Base-by-base conservation (phyloP, 352 stramenopile genomes). In the Phytophthora sansomeana region DNA sequence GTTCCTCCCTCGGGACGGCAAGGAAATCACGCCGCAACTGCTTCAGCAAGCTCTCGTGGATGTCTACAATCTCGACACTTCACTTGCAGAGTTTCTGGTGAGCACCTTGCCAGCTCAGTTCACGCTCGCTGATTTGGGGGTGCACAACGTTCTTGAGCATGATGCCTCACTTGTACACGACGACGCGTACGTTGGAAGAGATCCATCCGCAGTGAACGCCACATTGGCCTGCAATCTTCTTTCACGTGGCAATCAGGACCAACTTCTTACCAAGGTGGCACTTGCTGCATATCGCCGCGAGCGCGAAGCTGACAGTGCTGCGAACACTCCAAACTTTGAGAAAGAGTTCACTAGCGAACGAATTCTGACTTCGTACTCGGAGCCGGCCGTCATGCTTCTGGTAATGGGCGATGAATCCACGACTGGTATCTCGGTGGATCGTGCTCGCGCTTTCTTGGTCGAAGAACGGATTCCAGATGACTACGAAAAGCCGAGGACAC, bases 71-170 rank as follows among this genome's bases (percentile, higher is more conserved):
- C 9, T 87, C 9, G 66, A 83, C 36, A 33, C 60, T 7, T 51
- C 68, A 3, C 52, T 85, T 17, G 66, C 72, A 9, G 32, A 73
- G 8, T 61, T 55, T 43, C 68, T 89, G 21, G 63, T 72, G 21
- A 59, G 39, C 29, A 53, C 9, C 6, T 67, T 91, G 47, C 65
- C 76, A 16, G 29, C 43, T 19, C 48, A 72, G 35, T 83, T 91
- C 44, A 80, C 81, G 14, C 71, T 93, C 9, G 67, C 79, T 0
- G 77, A 89, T 42, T 61, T 93, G 6, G 56, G 76, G 1, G 61
- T 75, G n/a, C 83, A 90, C 75, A 76, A 83, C 35, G 77, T 85
- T 13, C 78, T 92, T 19, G 85, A 93, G 53, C 21, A 24, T 3
- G 21, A 24, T 24, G 21, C 21, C 21, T 93, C 84, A 8, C 59